Evolutionary conservation across 2,329 filamentous ascomycete genomes (phyloP), one percentile per base, ranked within the genome.

Genomic region (Calonectria multiphialidica): DNA sequence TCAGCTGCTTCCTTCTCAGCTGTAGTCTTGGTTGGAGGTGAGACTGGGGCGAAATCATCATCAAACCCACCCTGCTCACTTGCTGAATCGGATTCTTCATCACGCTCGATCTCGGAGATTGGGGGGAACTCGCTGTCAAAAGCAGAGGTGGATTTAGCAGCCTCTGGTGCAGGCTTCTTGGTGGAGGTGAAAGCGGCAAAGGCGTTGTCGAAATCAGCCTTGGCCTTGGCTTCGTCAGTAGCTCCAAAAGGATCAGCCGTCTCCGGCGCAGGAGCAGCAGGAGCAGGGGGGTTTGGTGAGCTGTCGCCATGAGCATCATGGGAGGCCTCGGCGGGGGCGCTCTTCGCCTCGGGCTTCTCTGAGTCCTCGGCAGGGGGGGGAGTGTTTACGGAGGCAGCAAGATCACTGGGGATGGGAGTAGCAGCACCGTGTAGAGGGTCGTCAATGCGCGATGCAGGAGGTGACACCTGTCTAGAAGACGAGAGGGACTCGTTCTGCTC

Each of bases 81-180:
- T 67, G 92, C 93, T 35, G 93, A 93, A 71, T 97, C 95, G 35
- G 94, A 96, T n/a, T 97, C 93, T 23, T 96, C 94, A 35, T 91
- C 89, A 53, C 77, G 77, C 73, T 94, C 93, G 70, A 98, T 85
- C 81, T 96, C 95, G n/a, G 93, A 92, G 72, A 98, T 98, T 0
- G 96, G 97, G 37, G 97, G 97, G 81, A 98, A 98, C 81, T 98
- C 97, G 25, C 91, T 89, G 80, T 92, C 89, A 78, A 94, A 93
- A 67, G 84, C 86, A 3, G 89, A 82, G 23, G 86, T 86, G 2
- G 85, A 80, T 73, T 88, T 88, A 44, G 83, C 80, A n/a, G 83
- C 80, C 16, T 86, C 86, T 21, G 84, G 83, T 8, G 80, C 73
- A 6, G 82, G 74, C 71, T 86, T 87, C 78, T 89, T 90, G 59